phyloP scores from a whole-genome alignment of 495 filamentous ascomycete genomes.

The Filosporella fistucella region DNA sequence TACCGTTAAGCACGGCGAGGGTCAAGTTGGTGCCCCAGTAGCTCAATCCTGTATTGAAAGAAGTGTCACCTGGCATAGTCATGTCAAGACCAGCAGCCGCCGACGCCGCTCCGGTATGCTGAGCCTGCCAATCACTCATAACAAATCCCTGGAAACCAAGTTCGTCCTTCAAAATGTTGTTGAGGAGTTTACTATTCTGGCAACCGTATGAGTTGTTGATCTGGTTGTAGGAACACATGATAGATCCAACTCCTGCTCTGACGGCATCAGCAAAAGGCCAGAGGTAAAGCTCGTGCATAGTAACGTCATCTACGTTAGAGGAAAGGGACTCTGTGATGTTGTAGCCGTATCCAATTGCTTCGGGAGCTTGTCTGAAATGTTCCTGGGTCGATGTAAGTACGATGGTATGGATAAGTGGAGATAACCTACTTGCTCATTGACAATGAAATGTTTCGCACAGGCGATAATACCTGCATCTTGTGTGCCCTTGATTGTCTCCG shows the following conservation, averaged over 20 bases:
- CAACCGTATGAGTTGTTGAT: slow-evolving; percentile 69
- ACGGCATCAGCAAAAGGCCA: slow-evolving; percentile 82
- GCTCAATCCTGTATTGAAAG: slow-evolving; percentile 65
- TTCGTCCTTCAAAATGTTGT: slow-evolving; percentile 86
- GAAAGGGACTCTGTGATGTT: slow-evolving; percentile 52
- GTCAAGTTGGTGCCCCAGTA: slow-evolving; percentile 91
- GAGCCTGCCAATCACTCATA: slow-evolving; percentile 87
- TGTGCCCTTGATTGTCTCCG: slow-evolving; percentile 71
- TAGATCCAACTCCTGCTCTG: slow-evolving; percentile 69
- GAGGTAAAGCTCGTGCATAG: slow-evolving; percentile 91
- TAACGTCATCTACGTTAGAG: slow-evolving; percentile 89
- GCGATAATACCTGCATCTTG: slow-evolving; percentile 82
- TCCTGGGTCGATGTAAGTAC: slow-evolving; percentile 39
- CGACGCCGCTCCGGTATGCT: slow-evolving; percentile 74
- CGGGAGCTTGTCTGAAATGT: slow-evolving; percentile 76
- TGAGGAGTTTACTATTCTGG: slow-evolving; percentile 69
- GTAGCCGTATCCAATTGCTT: slow-evolving; percentile 38
- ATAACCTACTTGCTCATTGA: slow-evolving; percentile 16
- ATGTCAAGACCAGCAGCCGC: slow-evolving; percentile 87
- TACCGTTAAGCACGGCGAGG: slow-evolving; percentile 84
- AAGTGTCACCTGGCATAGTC: slow-evolving; percentile 88
- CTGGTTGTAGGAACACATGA: slow-evolving; percentile 91
- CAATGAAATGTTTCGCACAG: slow-evolving; percentile 79
- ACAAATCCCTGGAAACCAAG: slow-evolving; percentile 92
- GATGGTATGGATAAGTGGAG: not conserved